These are phyloP conservation scores for Kuraishia floccosa DNA, from an alignment of 805 yeast species.

Conservation along the genomic window DNA sequence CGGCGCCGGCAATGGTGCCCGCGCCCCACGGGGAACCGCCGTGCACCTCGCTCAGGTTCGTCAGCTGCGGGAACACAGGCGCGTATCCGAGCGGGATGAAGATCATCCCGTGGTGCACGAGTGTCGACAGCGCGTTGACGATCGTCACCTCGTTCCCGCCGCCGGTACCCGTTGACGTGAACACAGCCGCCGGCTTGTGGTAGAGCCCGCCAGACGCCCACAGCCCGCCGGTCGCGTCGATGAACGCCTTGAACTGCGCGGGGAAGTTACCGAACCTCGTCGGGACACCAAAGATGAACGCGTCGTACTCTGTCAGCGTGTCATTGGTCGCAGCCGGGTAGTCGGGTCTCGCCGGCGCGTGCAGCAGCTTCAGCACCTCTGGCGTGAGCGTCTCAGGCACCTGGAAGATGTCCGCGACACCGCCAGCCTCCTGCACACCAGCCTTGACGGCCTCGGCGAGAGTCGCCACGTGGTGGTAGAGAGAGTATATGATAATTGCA, in stretches of 20 bases:
- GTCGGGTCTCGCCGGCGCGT: conserved; percentile 55
- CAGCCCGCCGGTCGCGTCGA: conserved; percentile 69
- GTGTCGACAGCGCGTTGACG: conserved; percentile 48
- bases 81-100: conserved; percentile 73
- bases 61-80: conserved; percentile 38
- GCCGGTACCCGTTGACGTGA: conserved; percentile 69
- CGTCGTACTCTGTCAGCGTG: conserved; percentile 57
- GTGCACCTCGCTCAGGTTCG: conserved; percentile 51
- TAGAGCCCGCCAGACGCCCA: conserved; percentile 68
- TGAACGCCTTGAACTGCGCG: conserved; percentile 66
- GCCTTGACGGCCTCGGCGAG: conserved; percentile 57
- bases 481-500: conserved; percentile 52
- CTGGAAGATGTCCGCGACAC: conserved; percentile 57
- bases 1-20: conserved; percentile 66
- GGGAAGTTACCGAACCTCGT: conserved; percentile 79
- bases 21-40: conserved; percentile 89
- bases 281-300: conserved; percentile 76
- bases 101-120: conserved; percentile 74
- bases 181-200: conserved; percentile 68
- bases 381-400: conserved; percentile 65
- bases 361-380: conserved; percentile 42
- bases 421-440: conserved; percentile 66
- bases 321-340: conserved; percentile 54
- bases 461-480: conserved; percentile 63
- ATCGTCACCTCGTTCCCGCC: conserved; percentile 78